Percentiles rank a stretch among this genome's conserved stretches.
Conservation (phyloP, 1,284 basidiomycete genomes). For the Phellopilus nigrolimitatus region DNA sequence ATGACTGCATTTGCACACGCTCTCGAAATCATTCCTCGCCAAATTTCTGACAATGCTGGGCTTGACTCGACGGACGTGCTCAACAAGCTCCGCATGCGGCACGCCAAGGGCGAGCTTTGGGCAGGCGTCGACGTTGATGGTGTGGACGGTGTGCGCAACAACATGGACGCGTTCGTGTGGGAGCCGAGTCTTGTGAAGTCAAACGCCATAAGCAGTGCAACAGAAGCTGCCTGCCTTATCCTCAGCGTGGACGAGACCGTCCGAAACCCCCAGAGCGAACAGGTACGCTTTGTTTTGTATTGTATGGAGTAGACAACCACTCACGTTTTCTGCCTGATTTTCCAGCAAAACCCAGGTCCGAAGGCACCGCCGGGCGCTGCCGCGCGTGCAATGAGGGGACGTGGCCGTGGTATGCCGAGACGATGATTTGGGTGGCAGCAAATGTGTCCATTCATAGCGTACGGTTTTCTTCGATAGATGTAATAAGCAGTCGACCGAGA, state of each 20-base stretch:
- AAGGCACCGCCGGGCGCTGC: conserved; percentile 81
- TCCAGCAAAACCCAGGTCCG: conserved; percentile 69
- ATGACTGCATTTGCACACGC: conserved; percentile 96
- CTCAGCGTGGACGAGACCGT: conserved; percentile 95
- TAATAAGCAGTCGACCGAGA: conserved; percentile 10
- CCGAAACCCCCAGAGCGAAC: conserved; percentile 87
- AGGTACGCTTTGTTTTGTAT: conserved; percentile 41
- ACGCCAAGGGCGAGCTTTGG: conserved; percentile 86
- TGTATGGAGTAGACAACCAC: conserved; percentile 4
- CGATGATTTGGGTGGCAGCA: conserved; percentile 36
- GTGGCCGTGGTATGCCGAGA: conserved; percentile 74
- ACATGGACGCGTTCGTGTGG: conserved; percentile 98
- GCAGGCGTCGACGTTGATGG: conserved; percentile 95
- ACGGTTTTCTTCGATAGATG: conserved; percentile 10
- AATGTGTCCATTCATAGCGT: conserved; percentile 7
- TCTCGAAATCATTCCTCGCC: conserved; percentile 95
- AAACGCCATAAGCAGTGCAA: conserved; percentile 92
- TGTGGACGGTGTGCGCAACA: conserved; percentile 84
- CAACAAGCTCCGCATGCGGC: conserved; percentile 96
- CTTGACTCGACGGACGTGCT: conserved; percentile 96
- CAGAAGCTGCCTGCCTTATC: conserved; percentile 95
- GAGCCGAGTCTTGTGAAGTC: conserved; percentile 94
- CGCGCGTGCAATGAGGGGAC: conserved; percentile 75
- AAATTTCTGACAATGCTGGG: conserved; percentile 98
- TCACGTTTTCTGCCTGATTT: conserved; percentile 16